Conservation (phyloP, 176 grass and related monocot genomes). For the Cenchrus fungigraminus region DNA sequence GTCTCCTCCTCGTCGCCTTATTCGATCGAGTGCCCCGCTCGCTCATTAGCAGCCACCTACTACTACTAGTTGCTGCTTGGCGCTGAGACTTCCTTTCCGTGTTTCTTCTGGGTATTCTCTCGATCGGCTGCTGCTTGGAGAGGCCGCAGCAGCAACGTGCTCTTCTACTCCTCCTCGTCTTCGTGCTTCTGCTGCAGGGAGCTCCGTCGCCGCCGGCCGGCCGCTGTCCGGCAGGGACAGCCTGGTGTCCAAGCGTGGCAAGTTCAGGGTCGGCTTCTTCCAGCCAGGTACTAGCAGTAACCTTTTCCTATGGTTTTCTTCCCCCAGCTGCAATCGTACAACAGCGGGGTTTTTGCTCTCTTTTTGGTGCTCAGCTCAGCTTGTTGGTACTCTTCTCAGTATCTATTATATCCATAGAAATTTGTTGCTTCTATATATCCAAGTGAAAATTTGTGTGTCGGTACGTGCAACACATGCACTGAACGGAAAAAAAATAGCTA, state of each 20-base stretch:
- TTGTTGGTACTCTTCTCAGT: neutral
- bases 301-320: neutral
- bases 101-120: too few species aligned
- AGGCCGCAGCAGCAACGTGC: neutral
- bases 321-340: neutral
- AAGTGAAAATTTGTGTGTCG: neutral
- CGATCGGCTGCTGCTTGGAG: neutral
- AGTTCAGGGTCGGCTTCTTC: slow-evolving; percentile 60
- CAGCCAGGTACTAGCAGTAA: slow-evolving; percentile 28
- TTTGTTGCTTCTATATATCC: too few species aligned
- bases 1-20: neutral
- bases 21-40: neutral
- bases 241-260: slow-evolving; percentile 53
- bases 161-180: neutral
- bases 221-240: slow-evolving; percentile 26
- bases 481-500: neutral
- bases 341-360: neutral
- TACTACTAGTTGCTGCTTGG: neutral
- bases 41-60: neutral
- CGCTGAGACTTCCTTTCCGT: neutral
- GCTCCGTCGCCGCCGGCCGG: neutral
- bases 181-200: neutral
- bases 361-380: too few species aligned
- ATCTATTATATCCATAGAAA: too few species aligned
- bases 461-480: neutral